Evolutionary conservation across 495 filamentous ascomycete genomes (phyloP).

Genomic region (Penicillium chermesinum): DNA sequence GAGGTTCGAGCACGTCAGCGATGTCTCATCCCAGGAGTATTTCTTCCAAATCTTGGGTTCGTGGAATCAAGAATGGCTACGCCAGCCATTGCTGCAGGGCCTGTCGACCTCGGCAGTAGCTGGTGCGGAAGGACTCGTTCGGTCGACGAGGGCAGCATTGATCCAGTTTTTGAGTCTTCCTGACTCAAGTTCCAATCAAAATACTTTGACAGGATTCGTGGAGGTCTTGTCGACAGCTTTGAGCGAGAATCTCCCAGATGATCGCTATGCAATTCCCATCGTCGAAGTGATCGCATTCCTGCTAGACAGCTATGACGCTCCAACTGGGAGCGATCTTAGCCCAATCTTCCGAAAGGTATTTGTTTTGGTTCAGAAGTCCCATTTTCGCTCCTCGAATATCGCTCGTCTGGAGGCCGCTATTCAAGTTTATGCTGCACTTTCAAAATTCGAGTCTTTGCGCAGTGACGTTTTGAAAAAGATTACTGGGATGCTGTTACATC

Average conservation of each 20-base stretch:
- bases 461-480: conserved; percentile 51
- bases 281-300: conserved; percentile 73
- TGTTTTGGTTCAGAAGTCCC: conserved; percentile 64
- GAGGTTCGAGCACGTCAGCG: conserved; percentile 41
- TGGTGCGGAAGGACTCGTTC: conserved; percentile 76
- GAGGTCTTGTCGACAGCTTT: conserved; percentile 41
- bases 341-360: conserved; percentile 55
- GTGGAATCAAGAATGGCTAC: conserved; percentile 34
- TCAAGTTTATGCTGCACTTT: conserved; percentile 67
- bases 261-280: conserved; percentile 67
- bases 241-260: conserved; percentile 46
- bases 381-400: conserved; percentile 76
- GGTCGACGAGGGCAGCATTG: conserved; percentile 66
- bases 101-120: conserved; percentile 75
- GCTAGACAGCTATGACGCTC: conserved; percentile 45
- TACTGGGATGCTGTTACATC: conserved; percentile 55
- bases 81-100: conserved; percentile 60
- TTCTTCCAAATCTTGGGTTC: conserved; percentile 41
- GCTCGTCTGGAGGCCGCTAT: conserved; percentile 73
- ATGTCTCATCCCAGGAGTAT: conserved; percentile 40
- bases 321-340: conserved; percentile 13
- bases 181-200: conserved; percentile 30
- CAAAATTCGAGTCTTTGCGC: conserved; percentile 31
- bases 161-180: conserved; percentile 38
- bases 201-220: conserved; percentile 31